Conservation (phyloP, 2,329 filamentous ascomycete genomes). For the Diaporthe citrichinensis region DNA sequence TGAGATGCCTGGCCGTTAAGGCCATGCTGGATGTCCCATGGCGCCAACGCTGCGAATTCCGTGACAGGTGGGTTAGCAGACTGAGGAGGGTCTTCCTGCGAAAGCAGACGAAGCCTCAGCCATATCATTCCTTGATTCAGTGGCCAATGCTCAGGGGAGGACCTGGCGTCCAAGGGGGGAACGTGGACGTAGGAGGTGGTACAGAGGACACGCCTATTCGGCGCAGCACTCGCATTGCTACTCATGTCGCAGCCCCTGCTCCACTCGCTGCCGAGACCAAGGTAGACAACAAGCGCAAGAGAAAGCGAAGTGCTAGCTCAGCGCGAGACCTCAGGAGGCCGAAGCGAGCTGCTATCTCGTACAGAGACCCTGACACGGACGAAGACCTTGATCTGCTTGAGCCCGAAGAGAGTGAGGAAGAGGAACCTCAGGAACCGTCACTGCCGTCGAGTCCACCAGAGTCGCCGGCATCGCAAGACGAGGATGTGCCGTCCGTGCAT, state of each 20-base stretch:
- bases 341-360: conserved; percentile 38
- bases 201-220: conserved; percentile 39
- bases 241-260: conserved; percentile 41
- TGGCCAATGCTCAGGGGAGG: conserved; percentile 34
- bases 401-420: conserved; percentile 40
- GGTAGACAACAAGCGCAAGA: conserved; percentile 33
- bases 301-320: conserved; percentile 28
- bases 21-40: conserved; percentile 85
- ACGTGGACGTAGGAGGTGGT: neutral
- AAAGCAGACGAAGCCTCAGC: conserved; percentile 41
- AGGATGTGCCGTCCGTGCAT: conserved; percentile 63
- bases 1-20: conserved; percentile 80
- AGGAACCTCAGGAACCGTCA: conserved; percentile 36
- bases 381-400: conserved; percentile 40
- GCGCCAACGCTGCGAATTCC: conserved; percentile 85
- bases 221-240: conserved; percentile 50
- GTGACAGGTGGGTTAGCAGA: conserved; percentile 81
- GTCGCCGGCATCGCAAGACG: conserved; percentile 24
- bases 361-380: conserved; percentile 39
- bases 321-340: conserved; percentile 38
- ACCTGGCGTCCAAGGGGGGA: conserved; percentile 7
- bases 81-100: conserved; percentile 77
- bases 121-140: conserved; percentile 39
- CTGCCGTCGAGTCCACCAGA: conserved; percentile 32
- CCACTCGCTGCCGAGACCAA: conserved; percentile 9